Evolutionary conservation across 2,329 filamentous ascomycete species (phyloP).

Genomic region (Parastagonospora avenae): DNA sequence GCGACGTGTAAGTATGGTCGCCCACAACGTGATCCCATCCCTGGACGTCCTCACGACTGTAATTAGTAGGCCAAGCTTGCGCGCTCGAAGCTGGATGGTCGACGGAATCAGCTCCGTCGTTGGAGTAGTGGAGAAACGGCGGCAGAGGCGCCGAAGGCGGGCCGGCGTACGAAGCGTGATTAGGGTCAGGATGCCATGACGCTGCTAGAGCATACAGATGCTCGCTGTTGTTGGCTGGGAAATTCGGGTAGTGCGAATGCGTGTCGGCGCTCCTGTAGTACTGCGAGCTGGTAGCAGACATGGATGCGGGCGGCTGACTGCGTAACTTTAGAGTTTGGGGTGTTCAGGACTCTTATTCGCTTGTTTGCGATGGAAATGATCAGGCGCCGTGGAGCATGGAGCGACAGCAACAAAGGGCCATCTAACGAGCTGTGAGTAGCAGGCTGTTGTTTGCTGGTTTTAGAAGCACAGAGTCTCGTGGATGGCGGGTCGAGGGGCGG

Average conservation of each 20-base stretch:
- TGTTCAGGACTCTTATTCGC: constrained; percentile 26
- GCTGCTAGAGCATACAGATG: constrained; percentile 31
- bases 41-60: constrained; percentile 19
- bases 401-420: constrained; percentile 25
- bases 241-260: constrained; percentile 35
- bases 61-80: constrained; percentile 25
- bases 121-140: constrained; percentile 31
- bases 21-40: constrained; percentile 22
- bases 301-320: constrained; percentile 32
- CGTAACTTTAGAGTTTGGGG: constrained; percentile 27
- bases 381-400: constrained; percentile 23
- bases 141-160: constrained; percentile 26
- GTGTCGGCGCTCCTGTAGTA: constrained; percentile 36
- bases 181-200: constrained; percentile 29
- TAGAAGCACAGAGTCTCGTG: constrained; percentile 23
- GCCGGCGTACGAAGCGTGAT: constrained; percentile 30
- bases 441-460: constrained; percentile 21
- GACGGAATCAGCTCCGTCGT: constrained; percentile 31
- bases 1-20: constrained; percentile 22
- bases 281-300: constrained; percentile 38
- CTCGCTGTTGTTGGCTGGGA: constrained; percentile 25
- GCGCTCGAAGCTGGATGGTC: constrained; percentile 17
- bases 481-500: constrained; percentile 28
- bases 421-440: constrained; percentile 22
- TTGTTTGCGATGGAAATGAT: constrained; percentile 8